Percentiles rank a stretch among this genome's conserved stretches.
phyloP scores from a whole-genome alignment of 305 asterid species.

The Plantago coronopus region DNA sequence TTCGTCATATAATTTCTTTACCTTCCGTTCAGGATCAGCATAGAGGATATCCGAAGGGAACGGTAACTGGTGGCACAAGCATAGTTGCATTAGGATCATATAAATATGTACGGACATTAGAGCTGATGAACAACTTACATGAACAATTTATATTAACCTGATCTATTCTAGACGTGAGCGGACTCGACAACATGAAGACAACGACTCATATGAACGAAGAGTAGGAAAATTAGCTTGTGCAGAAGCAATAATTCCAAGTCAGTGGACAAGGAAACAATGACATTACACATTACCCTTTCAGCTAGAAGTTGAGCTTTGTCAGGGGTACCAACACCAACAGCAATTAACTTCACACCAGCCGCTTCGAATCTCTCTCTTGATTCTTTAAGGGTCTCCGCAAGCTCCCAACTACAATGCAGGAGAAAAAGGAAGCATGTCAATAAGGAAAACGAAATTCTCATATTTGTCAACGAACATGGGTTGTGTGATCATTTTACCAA shows the following conservation, averaged over 20 bases:
- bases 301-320: constrained; percentile 74
- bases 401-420: constrained; percentile 66
- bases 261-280: background rate
- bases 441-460: constrained; percentile 5
- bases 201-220: too few relatives aligned
- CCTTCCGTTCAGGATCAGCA: constrained; percentile 84
- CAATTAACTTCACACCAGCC: constrained; percentile 78
- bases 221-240: background rate
- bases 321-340: constrained; percentile 88
- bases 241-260: background rate
- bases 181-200: too few relatives aligned
- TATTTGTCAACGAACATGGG: constrained; percentile 2
- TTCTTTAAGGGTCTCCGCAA: constrained; percentile 65
- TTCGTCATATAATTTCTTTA: constrained; percentile 21
- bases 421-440: constrained; percentile 2
- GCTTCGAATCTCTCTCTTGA: constrained; percentile 60
- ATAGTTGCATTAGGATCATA: too few relatives aligned
- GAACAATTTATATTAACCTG: too few relatives aligned
- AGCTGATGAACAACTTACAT: too few relatives aligned
- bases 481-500: constrained; percentile 44
- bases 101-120: too few relatives aligned
- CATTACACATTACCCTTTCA: constrained; percentile 49
- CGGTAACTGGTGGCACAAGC: constrained; percentile 46
- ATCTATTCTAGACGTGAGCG: too few relatives aligned
- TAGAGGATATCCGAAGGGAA: constrained; percentile 79